phyloP scores from a whole-genome alignment of 106 monocot species.

The Hemerocallis citrina region DNA sequence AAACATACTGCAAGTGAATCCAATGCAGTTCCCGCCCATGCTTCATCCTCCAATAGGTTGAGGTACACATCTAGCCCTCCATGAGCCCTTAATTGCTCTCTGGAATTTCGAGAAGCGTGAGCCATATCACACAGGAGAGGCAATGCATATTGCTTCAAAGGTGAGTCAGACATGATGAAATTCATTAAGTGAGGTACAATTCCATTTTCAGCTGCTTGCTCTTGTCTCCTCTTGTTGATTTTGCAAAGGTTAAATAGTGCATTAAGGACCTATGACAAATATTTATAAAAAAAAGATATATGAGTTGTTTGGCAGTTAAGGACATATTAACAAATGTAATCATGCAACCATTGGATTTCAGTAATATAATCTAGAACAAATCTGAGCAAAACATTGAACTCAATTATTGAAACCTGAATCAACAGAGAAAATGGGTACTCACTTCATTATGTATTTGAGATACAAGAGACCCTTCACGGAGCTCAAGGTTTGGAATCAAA shows the following conservation, averaged over 20 bases:
- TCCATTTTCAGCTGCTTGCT: slow-evolving; percentile 97
- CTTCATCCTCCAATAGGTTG: slow-evolving; percentile 84
- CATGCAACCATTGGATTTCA: no score
- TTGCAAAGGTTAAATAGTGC: slow-evolving; percentile 98
- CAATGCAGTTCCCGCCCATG: slow-evolving; percentile 86
- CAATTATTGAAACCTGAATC: no score
- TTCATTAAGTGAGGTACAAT: slow-evolving; percentile 93
- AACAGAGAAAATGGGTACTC: slow-evolving; percentile 12
- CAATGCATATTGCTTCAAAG: slow-evolving; percentile 79
- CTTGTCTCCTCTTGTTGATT: slow-evolving; percentile 96
- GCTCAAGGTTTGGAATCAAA: slow-evolving; percentile 72
- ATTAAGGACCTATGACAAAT: slow-evolving; percentile 94
- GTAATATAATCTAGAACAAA: no score
- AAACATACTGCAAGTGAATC: slow-evolving; percentile 93
- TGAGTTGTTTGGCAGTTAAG: no score
- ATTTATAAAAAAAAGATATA: no score
- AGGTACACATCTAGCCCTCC: slow-evolving; percentile 94
- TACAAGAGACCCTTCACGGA: slow-evolving; percentile 44
- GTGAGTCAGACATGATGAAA: slow-evolving; percentile 83
- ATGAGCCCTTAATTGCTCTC: slow-evolving; percentile 89
- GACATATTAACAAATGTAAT: no score
- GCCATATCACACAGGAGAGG: slow-evolving; percentile 96
- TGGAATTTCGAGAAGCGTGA: slow-evolving; percentile 94
- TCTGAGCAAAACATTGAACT: no score
- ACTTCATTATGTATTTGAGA: slow-evolving; percentile 66